These are phyloP conservation scores for Hemileia vastatrix DNA, from an alignment of 1,284 basidiomycete species.

Conservation along the genomic window DNA sequence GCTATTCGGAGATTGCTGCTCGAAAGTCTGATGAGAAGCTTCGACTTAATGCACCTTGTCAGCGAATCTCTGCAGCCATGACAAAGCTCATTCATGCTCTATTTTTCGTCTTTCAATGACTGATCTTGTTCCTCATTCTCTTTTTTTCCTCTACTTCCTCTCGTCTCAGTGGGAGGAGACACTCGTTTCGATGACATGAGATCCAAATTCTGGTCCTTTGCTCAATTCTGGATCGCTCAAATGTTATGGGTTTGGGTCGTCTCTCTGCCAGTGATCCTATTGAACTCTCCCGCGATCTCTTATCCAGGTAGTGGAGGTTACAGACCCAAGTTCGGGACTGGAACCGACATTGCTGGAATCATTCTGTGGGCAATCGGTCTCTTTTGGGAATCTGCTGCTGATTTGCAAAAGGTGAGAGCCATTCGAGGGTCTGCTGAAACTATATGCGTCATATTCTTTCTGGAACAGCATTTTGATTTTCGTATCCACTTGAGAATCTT, in stretches of 20 bases:
- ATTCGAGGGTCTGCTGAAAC: constrained; percentile 1
- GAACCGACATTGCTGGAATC: constrained; percentile 59
- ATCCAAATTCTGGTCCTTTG: constrained; percentile 57
- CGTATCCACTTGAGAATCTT: neutral
- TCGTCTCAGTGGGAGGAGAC: constrained; percentile 51
- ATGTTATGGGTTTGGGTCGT: constrained; percentile 58
- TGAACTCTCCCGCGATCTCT: constrained; percentile 59
- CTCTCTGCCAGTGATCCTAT: constrained; percentile 55
- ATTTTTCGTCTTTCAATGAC: no score
- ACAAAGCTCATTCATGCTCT: no score
- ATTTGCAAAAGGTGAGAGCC: constrained; percentile 56
- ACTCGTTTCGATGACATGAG: constrained; percentile 59
- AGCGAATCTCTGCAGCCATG: no score
- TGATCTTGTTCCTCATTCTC: no score
- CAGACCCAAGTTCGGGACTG: constrained; percentile 55
- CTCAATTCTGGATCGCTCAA: constrained; percentile 51
- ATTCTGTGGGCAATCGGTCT: constrained; percentile 59
- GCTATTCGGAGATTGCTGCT: no score
- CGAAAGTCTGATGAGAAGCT: neutral
- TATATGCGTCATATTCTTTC: neutral
- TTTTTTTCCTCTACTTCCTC: no score
- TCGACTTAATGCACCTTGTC: neutral
- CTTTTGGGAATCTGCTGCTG: constrained; percentile 54
- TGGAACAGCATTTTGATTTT: neutral
- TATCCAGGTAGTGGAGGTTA: constrained; percentile 48